Percentiles rank a stretch among this genome's conserved stretches.
Evolutionary conservation across 345 rosid species (phyloP).

Genomic region (Populus ilicifolia): DNA sequence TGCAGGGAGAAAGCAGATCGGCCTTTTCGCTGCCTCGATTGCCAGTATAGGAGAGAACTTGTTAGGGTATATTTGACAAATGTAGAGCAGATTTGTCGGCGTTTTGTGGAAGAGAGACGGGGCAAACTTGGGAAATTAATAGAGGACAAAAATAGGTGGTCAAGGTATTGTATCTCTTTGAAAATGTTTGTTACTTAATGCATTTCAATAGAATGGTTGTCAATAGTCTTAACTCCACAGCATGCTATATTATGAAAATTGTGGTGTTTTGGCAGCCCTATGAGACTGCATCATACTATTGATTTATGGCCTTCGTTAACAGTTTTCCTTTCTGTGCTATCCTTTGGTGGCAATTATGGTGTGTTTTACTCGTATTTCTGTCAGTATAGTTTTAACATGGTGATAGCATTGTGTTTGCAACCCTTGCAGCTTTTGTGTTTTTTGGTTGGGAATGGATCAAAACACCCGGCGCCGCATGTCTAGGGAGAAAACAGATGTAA

Average conservation of each 20-base stretch:
- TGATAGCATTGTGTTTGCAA: conserved; percentile 9
- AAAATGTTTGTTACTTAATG: not conserved
- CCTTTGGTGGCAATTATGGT: not conserved
- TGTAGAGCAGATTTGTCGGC: conserved; percentile 81
- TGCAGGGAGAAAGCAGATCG: conserved; percentile 83
- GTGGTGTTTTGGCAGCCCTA: not conserved
- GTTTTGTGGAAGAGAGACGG: conserved; percentile 80
- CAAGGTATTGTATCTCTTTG: conserved; percentile 49
- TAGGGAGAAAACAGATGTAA: conserved; percentile 68
- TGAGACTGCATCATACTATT: not conserved
- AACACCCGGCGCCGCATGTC: conserved; percentile 68
- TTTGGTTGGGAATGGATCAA: conserved; percentile 82
- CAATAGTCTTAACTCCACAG: not conserved
- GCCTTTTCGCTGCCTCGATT: conserved; percentile 89
- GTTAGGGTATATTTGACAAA: conserved; percentile 81
- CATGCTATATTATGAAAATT: not conserved
- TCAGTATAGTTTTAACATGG: not conserved
- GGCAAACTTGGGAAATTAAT: conserved; percentile 62
- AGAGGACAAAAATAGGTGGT: conserved; percentile 82
- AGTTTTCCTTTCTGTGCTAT: not conserved
- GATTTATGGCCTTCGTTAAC: not conserved
- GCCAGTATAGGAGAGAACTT: conserved; percentile 85
- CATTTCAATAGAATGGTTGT: not conserved
- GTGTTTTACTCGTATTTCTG: not conserved
- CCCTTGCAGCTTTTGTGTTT: conserved; percentile 68